Base-by-base conservation (phyloP, 2,329 filamentous ascomycete genomes). In the Sarocladium oryzae region DNA sequence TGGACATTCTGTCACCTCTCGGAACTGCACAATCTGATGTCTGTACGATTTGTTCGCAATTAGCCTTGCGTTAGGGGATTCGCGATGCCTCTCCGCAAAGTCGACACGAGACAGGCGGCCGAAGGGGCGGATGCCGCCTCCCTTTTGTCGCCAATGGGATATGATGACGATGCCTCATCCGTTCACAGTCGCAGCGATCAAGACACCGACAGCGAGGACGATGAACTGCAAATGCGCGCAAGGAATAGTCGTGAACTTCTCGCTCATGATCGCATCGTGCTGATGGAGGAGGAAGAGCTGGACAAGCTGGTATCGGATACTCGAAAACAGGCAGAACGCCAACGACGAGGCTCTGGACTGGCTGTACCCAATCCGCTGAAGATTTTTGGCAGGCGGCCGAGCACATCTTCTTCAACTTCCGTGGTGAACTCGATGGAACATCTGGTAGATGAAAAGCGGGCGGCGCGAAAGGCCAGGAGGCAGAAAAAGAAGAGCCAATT, bases 141-240 rank as follows among this genome's bases (percentile, higher is more conserved):
- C 41, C 74, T 86, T 45, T 78, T 88, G 43, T 85, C 82, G 11
- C 82, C 84, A 36, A 66, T 72, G 55, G 76, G 73, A 45, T 85
- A 86, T 70, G 84, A 88, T 57, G 82, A 84, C 59, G 86, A 89
- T 65, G 83, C 82, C 50, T 71, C 79, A 11, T 87, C 84, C 6
- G 69, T 88, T 37, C 78, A 83, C 60, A 82, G 77, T 59, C 78
- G 79, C 55, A 83, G 78, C 69, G 85, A 87, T 61, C 85, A 88
- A 64, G 85, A 89, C 62, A 85, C 82, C 52, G 86, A 89, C 63
- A 87, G 82, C 67, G 85, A 89, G 57, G 86, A 89, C 65, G 85
- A 89, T 64, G 75, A 87, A 60, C 74, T 88, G 50, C 70, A 86
- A 55, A 72, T 77, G 53, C 78, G 78, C 8, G 82, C 82, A 30